Evolutionary conservation across 179 eudicot genomes (phyloP).

Genomic region (Heliamphora pulchella): DNA sequence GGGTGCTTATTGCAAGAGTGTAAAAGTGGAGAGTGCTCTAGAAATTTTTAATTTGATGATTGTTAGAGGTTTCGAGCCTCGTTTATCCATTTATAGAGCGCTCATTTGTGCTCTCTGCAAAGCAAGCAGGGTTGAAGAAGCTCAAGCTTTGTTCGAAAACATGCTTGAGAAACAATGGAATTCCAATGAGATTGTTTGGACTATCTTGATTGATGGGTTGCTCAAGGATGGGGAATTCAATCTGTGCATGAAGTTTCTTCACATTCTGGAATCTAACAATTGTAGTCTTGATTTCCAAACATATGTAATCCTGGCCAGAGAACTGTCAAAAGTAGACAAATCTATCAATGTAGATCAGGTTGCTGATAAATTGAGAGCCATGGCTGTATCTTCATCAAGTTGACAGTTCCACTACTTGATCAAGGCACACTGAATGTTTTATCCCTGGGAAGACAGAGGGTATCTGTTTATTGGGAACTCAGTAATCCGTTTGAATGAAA

Average conservation of each 20-base stretch:
- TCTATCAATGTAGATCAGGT: conserved; percentile 23
- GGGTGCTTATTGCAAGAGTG: conserved; percentile 42
- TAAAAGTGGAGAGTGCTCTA: conserved; percentile 47
- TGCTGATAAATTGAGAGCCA: conserved; percentile 24
- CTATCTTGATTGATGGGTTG: conserved; percentile 56
- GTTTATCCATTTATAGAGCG: conserved; percentile 40
- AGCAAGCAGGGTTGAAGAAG: conserved; percentile 33
- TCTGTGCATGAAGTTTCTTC: conserved; percentile 47
- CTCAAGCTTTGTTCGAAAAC: conserved; percentile 39
- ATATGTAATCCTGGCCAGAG: conserved; percentile 38
- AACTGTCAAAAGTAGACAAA: conserved; percentile 40
- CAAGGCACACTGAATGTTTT: background rate
- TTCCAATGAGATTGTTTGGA: conserved; percentile 64
- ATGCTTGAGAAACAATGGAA: conserved; percentile 52
- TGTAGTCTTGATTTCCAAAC: conserved; percentile 36
- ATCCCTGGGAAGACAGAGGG: conserved; percentile 6
- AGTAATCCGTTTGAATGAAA: background rate
- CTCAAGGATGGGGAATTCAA: conserved; percentile 38
- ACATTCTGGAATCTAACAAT: conserved; percentile 40
- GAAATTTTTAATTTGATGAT: conserved; percentile 34
- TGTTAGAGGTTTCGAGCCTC: conserved; percentile 31
- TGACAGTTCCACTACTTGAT: conserved; percentile 6
- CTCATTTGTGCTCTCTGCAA: conserved; percentile 50
- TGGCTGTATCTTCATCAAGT: conserved; percentile 11
- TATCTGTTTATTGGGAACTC: conserved; percentile 7